phyloP scores from a whole-genome alignment of 371 early-diverging fungal species.

The Rhizopus sp. region DNA sequence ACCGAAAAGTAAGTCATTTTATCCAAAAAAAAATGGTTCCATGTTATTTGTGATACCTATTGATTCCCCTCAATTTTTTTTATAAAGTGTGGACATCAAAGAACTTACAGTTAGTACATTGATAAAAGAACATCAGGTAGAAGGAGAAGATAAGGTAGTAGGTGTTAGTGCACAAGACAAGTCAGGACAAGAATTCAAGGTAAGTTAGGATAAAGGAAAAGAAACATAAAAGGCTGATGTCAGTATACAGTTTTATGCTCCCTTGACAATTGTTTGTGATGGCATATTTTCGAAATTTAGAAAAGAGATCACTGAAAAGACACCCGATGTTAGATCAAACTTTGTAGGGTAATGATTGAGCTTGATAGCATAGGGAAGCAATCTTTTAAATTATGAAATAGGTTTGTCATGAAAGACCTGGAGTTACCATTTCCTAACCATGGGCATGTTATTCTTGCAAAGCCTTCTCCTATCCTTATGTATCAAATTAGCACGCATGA shows the following conservation, averaged over 20 bases:
- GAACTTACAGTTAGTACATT: constrained; percentile 75
- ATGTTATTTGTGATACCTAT: background rate
- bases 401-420: constrained; percentile 62
- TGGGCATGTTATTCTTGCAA: constrained; percentile 88
- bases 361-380: background rate
- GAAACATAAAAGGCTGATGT: background rate
- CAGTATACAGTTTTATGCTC: constrained; percentile 56
- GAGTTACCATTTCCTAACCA: constrained; percentile 79
- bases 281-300: constrained; percentile 94
- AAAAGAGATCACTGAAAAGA: constrained; percentile 64
- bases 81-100: constrained; percentile 65
- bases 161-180: constrained; percentile 52
- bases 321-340: constrained; percentile 66
- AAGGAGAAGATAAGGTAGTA: constrained; percentile 50
- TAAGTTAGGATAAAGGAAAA: background rate
- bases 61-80: background rate
- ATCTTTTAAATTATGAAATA: constrained; percentile 10
- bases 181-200: constrained; percentile 24
- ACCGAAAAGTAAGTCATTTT: constrained; percentile 54
- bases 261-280: constrained; percentile 85
- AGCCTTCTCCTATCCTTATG: constrained; percentile 82
- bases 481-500: constrained; percentile 88
- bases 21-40: constrained; percentile 1
- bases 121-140: constrained; percentile 37
- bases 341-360: constrained; percentile 72